Evolutionary conservation across 495 filamentous ascomycete genomes (phyloP).

Genomic region (Annulohypoxylon maeteangense): DNA sequence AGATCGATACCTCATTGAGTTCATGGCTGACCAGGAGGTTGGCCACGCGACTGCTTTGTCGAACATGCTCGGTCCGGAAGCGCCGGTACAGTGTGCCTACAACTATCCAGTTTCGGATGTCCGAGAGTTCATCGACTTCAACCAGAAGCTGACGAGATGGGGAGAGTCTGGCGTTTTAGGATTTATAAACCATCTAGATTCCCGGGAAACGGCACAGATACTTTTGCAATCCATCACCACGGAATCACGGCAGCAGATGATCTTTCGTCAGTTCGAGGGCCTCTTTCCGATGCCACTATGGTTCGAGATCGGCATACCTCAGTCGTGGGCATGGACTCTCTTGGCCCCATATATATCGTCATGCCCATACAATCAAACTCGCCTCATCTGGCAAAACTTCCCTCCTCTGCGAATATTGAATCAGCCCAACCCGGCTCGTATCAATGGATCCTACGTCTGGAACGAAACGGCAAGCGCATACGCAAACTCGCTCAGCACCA

Average conservation of each 20-base stretch:
- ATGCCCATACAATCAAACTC: constrained; percentile 79
- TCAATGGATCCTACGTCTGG: constrained; percentile 64
- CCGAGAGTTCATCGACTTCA: constrained; percentile 84
- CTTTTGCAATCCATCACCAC: constrained; percentile 81
- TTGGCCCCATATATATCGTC: constrained; percentile 85
- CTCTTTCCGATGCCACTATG: constrained; percentile 87
- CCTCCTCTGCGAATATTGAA: constrained; percentile 78
- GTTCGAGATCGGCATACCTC: constrained; percentile 84
- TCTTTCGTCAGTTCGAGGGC: constrained; percentile 87
- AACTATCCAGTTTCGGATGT: constrained; percentile 84
- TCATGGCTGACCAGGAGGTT: constrained; percentile 87
- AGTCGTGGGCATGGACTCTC: constrained; percentile 88
- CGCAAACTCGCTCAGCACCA: constrained; percentile 53
- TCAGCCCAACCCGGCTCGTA: constrained; percentile 75
- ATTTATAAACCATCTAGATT: constrained; percentile 83
- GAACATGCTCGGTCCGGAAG: constrained; percentile 82
- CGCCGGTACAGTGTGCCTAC: constrained; percentile 80
- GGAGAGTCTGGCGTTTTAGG: constrained; percentile 88
- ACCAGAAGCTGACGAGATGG: constrained; percentile 83
- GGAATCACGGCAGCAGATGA: constrained; percentile 89
- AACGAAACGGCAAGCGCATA: constrained; percentile 66
- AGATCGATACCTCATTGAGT: constrained; percentile 77
- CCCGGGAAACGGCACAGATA: constrained; percentile 76
- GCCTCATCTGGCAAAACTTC: constrained; percentile 90
- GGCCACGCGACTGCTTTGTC: constrained; percentile 82